Conservation (phyloP, 2,329 filamentous ascomycete genomes). For the Hyphodiscus sp. region DNA sequence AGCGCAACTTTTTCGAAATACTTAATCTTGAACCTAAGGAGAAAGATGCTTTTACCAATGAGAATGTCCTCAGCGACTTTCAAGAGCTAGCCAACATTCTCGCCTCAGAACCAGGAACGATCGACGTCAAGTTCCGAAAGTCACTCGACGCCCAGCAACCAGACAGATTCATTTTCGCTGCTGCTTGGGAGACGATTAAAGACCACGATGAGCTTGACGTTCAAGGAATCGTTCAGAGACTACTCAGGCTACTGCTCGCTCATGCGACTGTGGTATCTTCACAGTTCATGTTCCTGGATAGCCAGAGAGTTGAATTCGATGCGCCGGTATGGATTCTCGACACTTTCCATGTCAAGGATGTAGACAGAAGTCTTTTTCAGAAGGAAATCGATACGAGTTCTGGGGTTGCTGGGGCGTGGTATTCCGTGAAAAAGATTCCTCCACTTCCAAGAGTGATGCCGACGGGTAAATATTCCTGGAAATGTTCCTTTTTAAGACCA, state of each 20-base stretch:
- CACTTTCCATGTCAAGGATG: conserved; percentile 1
- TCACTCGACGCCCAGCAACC: background rate
- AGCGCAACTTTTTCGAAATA: conserved; percentile 2
- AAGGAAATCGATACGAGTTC: background rate
- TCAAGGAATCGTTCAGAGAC: background rate
- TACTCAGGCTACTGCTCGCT: background rate
- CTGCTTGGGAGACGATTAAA: background rate
- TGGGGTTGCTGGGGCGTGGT: background rate
- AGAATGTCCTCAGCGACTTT: background rate
- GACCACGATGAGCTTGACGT: conserved; percentile 4
- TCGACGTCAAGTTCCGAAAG: background rate
- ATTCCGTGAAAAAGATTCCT: background rate
- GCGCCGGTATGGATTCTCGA: background rate
- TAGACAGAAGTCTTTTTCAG: background rate
- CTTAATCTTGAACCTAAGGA: background rate
- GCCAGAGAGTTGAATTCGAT: conserved; percentile 1
- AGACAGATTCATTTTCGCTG: background rate
- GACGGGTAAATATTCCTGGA: background rate
- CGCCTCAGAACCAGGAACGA: background rate
- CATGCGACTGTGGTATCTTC: background rate
- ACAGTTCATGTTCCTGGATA: conserved; percentile 1
- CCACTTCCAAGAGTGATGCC: conserved; percentile 2
- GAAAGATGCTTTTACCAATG: background rate
- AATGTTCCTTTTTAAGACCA: too few species aligned
- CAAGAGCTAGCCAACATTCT: background rate